phyloP scores from a whole-genome alignment of 2,329 filamentous ascomycete species.

The Venturia oleaginea region DNA sequence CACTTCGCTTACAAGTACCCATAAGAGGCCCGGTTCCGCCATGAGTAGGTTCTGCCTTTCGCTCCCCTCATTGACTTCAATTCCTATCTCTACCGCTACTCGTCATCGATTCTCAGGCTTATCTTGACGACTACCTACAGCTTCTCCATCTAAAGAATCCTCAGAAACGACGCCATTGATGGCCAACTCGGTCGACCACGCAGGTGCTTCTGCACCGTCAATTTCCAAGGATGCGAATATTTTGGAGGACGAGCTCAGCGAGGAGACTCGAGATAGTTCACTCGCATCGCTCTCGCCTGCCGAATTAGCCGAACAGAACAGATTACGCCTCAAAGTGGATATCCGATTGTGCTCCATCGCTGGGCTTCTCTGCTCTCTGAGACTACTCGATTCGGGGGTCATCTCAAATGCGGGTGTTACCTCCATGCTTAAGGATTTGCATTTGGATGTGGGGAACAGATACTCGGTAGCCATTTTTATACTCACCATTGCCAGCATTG shows the following conservation, averaged over 20 bases:
- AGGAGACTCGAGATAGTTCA: not conserved
- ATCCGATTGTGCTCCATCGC: slow-evolving; percentile 61
- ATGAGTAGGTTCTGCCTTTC: not conserved
- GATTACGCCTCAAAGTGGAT: slow-evolving; percentile 55
- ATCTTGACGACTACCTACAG: not conserved
- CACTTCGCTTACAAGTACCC: not conserved
- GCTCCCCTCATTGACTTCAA: not conserved
- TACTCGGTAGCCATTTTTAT: slow-evolving; percentile 66
- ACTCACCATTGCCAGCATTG: slow-evolving; percentile 59
- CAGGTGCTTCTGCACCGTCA: not conserved
- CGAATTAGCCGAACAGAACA: slow-evolving; percentile 16
- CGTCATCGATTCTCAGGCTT: not conserved
- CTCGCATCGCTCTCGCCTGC: not conserved
- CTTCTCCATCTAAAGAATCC: not conserved
- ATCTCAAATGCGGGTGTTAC: slow-evolving; percentile 62
- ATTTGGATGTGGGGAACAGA: slow-evolving; percentile 51
- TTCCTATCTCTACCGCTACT: not conserved
- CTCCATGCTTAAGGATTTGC: slow-evolving; percentile 55
- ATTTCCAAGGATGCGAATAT: not conserved
- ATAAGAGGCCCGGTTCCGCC: not conserved
- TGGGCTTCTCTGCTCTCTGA: slow-evolving; percentile 59
- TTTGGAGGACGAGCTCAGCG: not conserved
- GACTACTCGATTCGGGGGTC: slow-evolving; percentile 61
- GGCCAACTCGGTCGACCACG: slow-evolving; percentile 7
- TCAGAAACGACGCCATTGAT: slow-evolving; percentile 7